Base-by-base conservation (phyloP, 177 flowering plant species). In the Vitis hybrid region DNA sequence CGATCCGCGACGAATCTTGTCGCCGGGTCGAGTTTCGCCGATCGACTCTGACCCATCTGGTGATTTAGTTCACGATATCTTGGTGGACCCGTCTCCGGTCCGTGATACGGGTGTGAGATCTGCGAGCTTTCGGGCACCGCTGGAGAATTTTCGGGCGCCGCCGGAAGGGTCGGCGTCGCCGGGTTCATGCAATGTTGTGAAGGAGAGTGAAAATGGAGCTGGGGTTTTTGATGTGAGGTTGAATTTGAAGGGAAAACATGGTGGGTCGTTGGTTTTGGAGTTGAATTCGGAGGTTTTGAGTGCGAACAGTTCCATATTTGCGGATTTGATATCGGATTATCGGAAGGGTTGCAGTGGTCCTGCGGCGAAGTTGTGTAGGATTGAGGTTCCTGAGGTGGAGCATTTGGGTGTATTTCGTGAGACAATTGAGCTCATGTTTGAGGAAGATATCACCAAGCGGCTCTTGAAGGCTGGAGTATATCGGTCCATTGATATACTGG, bases 11-110 rank as follows among this genome's bases (percentile, higher is more conserved):
- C 82, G 88, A 73, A 90, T 84, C 72, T 78, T 85, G 68, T 90
- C 94, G 3, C 98, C 98, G 3, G 98, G 97, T 49, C 79, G 98
- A 66, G 98, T 94, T 54, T 92, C 97, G 1, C 98, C 98, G 7
- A 90, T 94, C 65, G 95, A 92, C 33, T 71, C 87, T 2, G 89
- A 85, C 28, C 73, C 81, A 33, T 24, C 65, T 11, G 73, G 13
- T 20, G 65, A 31, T 18, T 54, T 67, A 2, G 11, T 74, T 51
- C 78, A 64, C 57, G 72, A 65, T 11, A 70, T 53, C 10, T 13
- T 2, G 19, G 20, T 67, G 4, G 65, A 64, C 14, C 72, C 62
- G 12, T 49, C 74, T n/a, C 44, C 68, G 7, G 69, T 28, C 2
- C 19, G 11, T 2, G 73, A 64, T 11, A 11, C 74, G 24, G 11